These are phyloP conservation scores for Verbascum thapsus DNA, from an alignment of 257 asterid species.

Conservation along the genomic window DNA sequence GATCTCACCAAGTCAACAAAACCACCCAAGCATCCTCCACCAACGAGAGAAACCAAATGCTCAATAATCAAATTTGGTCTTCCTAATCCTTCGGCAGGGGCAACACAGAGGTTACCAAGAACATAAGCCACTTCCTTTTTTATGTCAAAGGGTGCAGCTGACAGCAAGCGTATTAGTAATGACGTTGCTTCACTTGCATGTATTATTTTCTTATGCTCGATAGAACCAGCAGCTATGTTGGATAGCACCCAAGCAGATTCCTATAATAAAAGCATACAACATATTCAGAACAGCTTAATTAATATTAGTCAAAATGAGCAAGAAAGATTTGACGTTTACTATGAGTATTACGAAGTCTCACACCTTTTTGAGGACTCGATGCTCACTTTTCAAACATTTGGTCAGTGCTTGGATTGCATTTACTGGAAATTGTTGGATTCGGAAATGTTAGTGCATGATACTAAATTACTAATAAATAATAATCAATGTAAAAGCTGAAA, in stretches of 20 bases:
- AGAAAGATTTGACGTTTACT: constrained; percentile 9
- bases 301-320: constrained; percentile 10
- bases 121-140: constrained; percentile 92
- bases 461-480: no score
- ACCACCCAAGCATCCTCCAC: constrained; percentile 76
- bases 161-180: constrained; percentile 53
- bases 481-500: constrained; percentile 14
- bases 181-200: constrained; percentile 76
- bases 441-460: constrained; percentile 12
- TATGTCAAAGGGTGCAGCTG: constrained; percentile 81
- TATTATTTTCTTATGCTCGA: constrained; percentile 74
- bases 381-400: constrained; percentile 81
- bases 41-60: constrained; percentile 83
- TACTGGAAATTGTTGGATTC: constrained; percentile 43
- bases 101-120: constrained; percentile 86
- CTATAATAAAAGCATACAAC: constrained; percentile 35
- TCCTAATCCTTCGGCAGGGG: constrained; percentile 67
- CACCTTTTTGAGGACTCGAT: constrained; percentile 87
- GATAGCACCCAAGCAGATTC: constrained; percentile 98
- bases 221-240: constrained; percentile 87
- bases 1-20: constrained; percentile 83
- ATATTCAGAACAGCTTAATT: constrained; percentile 4
- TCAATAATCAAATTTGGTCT: constrained; percentile 70
- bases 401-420: constrained; percentile 62
- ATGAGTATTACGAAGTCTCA: neutral